Base-by-base conservation (phyloP, 2,329 filamentous ascomycete genomes). In the Aspergillus glaucus region DNA sequence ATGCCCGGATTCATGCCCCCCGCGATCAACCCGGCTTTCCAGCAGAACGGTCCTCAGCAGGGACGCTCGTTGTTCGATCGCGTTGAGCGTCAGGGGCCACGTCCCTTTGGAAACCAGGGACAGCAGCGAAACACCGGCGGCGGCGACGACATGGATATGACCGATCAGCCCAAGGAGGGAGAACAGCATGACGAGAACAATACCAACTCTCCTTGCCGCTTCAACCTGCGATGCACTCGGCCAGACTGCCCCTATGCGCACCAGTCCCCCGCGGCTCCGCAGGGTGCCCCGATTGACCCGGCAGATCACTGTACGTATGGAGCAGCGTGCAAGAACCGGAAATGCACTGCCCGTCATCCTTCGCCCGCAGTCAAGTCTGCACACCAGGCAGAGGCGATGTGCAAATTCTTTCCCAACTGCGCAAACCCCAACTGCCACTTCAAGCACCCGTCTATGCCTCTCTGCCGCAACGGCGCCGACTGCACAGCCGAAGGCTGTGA, bases 271-370 rank as follows among this genome's bases (percentile, higher is more conserved):
- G 90, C 87, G 2, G 91, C 92, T 28, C 86, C 88, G 3, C 85
- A 86, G 2, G 87, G 86, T 24, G 81, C 80, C 2, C 79, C 84
- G 0, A 77, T 97, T 50, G 93, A 97, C 66, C 78, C 91, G 57
- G 81, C 78, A 50, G 89, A 95, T 61, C 77, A 79, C 15, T 98
- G 93, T 74, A 80, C 80, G 15, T 97, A 87, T 60, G 92, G 90
- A 17, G 89, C 84, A 2, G 90, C 90, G 7, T 98, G 93, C 81
- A 95, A 93, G 73, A 98, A 97, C 76, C 80, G 82, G 62, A 97
- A 97, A 73, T 98, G 93, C 64, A 87, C 87, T 7, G 91, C 81
- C 26, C 87, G 89, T 50, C 93, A 98, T 68, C 93, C 93, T 2
- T 96, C 91, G 6, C 93, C 93, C 1, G 90, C 92, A 5, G 80